These are phyloP conservation scores for Wickerhamomyces strasburgensis DNA, from an alignment of 805 yeast species.

Conservation along the genomic window DNA sequence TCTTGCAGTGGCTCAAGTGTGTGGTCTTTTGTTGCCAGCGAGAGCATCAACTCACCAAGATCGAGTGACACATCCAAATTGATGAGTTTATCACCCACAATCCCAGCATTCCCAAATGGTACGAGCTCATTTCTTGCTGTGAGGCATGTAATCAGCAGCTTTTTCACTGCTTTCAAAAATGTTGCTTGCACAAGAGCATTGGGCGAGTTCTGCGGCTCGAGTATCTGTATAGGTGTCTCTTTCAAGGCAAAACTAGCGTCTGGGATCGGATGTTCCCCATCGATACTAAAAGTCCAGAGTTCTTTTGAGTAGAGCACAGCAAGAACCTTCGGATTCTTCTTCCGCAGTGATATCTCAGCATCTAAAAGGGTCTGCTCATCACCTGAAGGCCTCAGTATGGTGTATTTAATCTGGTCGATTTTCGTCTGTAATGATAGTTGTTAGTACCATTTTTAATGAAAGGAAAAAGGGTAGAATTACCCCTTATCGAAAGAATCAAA, in stretches of 20 bases:
- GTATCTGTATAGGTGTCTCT: slow-evolving; percentile 9
- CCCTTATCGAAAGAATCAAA: too few species aligned
- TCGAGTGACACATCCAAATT: slow-evolving; percentile 45
- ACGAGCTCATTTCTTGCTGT: slow-evolving; percentile 32
- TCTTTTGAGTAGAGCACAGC: slow-evolving; percentile 37
- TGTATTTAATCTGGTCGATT: slow-evolving; percentile 18
- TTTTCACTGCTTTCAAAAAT: slow-evolving; percentile 45
- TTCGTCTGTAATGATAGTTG: slow-evolving; percentile 4
- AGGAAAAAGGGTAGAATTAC: too few species aligned
- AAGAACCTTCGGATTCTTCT: slow-evolving; percentile 30
- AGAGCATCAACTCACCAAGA: slow-evolving; percentile 38
- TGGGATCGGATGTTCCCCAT: slow-evolving; percentile 32
- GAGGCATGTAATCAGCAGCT: slow-evolving; percentile 32
- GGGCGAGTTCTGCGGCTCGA: slow-evolving; percentile 18
- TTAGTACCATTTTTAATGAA: slow-evolving; percentile 1
- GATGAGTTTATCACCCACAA: slow-evolving; percentile 28
- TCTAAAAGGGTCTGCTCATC: slow-evolving; percentile 39
- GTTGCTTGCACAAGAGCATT: slow-evolving; percentile 35
- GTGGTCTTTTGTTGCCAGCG: slow-evolving; percentile 29
- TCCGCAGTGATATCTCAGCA: slow-evolving; percentile 35
- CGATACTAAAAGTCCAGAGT: slow-evolving; percentile 40
- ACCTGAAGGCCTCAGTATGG: slow-evolving; percentile 9
- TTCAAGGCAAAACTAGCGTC: slow-evolving; percentile 16
- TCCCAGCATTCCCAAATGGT: slow-evolving; percentile 48
- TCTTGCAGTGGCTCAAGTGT: slow-evolving; percentile 30